Conservation (phyloP, 345 rosid genomes). For the Capsella bursapastoris region DNA sequence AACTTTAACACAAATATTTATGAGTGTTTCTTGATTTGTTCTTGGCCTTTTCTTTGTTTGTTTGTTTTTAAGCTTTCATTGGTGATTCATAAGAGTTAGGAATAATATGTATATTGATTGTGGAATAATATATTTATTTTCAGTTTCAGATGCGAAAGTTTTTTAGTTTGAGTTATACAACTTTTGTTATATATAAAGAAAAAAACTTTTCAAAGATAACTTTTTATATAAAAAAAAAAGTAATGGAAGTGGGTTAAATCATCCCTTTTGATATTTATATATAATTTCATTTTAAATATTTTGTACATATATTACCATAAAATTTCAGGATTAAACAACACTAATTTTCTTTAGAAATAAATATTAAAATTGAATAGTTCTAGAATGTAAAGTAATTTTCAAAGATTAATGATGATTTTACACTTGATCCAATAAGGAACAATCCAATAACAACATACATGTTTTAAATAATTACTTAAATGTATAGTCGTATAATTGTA, state of each 20-base stretch:
- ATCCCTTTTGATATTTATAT: not conserved
- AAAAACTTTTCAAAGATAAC: not conserved
- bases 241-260: not conserved
- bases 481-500: not conserved
- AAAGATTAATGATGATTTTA: not conserved
- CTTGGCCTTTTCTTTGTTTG: not conserved
- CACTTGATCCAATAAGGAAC: not conserved
- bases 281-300: not conserved
- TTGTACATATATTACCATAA: not conserved
- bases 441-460: not conserved
- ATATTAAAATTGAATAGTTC: not conserved
- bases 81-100: not conserved
- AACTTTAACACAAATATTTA: not conserved
- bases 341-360: no score
- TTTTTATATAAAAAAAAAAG: not conserved
- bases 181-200: not conserved
- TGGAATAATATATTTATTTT: not conserved
- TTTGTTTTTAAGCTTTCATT: not conserved
- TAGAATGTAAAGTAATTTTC: not conserved
- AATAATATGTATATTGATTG: not conserved
- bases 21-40: slow-evolving; percentile 18
- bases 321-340: not conserved
- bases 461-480: not conserved
- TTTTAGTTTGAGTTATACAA: not conserved
- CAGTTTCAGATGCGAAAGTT: slow-evolving; percentile 5